phyloP scores from a whole-genome alignment of 805 yeast genomes.

The Pichia rugopelliculosa region DNA sequence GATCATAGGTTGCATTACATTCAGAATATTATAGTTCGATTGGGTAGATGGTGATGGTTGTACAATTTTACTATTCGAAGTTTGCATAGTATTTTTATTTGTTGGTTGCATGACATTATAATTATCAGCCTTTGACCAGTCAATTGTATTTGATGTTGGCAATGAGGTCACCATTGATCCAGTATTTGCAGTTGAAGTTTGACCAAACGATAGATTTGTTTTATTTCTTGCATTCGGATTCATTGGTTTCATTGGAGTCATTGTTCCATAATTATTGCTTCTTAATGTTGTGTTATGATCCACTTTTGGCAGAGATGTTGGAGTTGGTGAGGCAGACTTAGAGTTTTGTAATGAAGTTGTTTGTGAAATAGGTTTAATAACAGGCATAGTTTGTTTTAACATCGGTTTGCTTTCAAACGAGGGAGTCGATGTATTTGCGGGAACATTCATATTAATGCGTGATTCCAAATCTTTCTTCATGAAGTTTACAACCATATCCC shows the following conservation, averaged over 20 bases:
- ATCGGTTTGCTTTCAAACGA: not conserved
- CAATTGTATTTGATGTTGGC: constrained; percentile 1
- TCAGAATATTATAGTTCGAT: not conserved
- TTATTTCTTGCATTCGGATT: not conserved
- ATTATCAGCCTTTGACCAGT: constrained; percentile 7
- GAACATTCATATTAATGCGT: not conserved
- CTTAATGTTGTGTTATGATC: not conserved
- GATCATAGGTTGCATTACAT: not conserved
- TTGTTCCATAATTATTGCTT: no score
- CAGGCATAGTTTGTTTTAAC: not conserved
- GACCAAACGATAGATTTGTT: constrained; percentile 3
- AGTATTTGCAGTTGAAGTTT: not conserved
- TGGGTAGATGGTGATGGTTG: not conserved
- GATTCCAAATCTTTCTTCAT: constrained; percentile 8
- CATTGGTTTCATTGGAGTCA: not conserved
- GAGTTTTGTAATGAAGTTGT: not conserved
- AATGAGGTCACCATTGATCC: not conserved
- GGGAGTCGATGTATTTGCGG: not conserved
- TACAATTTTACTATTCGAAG: not conserved
- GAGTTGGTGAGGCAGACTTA: not conserved
- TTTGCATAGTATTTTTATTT: not conserved
- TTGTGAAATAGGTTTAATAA: not conserved
- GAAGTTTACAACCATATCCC: constrained; percentile 12
- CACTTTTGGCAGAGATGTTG: not conserved
- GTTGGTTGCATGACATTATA: constrained; percentile 10